A percentile compares a stretch with the other conserved stretches of the same genome.
These are phyloP conservation scores for Lotus japonicus DNA, from an alignment of 306 rosid genomes.

Conservation along the genomic window DNA sequence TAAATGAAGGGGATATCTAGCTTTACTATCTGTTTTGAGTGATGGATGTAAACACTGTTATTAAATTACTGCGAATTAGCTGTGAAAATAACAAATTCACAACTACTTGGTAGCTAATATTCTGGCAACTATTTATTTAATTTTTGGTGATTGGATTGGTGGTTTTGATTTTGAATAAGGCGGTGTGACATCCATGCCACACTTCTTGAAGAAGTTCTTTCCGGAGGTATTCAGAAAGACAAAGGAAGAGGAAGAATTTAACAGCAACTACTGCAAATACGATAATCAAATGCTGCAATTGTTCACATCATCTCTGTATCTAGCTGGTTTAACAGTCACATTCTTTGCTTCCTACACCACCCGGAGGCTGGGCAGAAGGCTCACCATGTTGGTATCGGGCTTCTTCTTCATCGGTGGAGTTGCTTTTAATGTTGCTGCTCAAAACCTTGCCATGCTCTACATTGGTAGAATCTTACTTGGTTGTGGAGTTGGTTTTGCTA, in stretches of 20 bases:
- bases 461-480: conserved; percentile 60
- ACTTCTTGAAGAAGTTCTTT: conserved; percentile 51
- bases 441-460: conserved; percentile 45
- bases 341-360: conserved; percentile 60
- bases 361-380: conserved; percentile 44
- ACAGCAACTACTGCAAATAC: conserved; percentile 60
- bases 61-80: no score
- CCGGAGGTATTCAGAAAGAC: conserved; percentile 40
- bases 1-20: no score
- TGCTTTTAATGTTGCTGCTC: conserved; percentile 43
- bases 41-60: no score
- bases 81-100: no score
- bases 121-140: no score
- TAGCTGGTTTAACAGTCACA: conserved; percentile 48
- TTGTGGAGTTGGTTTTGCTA: conserved; percentile 74
- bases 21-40: no score
- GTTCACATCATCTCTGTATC: conserved; percentile 61
- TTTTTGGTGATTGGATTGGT: no score
- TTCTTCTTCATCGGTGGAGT: conserved; percentile 51
- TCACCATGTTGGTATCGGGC: conserved; percentile 66
- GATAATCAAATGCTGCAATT: conserved; percentile 47
- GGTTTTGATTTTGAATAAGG: conserved; percentile 16
- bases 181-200: conserved; percentile 58
- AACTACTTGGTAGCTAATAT: no score
- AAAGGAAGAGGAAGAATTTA: not conserved